phyloP scores from a whole-genome alignment of 2,329 filamentous ascomycete species.

The Fusarium haematococcum region DNA sequence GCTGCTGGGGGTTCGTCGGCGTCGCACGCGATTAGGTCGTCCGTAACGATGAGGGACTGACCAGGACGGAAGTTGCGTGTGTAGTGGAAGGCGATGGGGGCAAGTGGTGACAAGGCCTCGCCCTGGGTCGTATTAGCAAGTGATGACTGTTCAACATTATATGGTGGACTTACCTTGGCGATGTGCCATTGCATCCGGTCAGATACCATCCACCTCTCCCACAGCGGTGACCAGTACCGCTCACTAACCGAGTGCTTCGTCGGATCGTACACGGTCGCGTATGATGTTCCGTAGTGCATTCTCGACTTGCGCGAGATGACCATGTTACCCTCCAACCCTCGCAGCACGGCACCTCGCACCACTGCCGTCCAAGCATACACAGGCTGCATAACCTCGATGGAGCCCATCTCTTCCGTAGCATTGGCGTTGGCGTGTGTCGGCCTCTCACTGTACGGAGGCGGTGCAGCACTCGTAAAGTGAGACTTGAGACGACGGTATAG shows the following conservation, averaged over 20 bases:
- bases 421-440: slow-evolving; percentile 72
- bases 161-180: slow-evolving; percentile 68
- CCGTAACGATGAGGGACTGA: slow-evolving; percentile 81
- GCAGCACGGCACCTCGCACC: slow-evolving; percentile 79
- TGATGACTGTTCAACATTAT: background rate
- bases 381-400: slow-evolving; percentile 84
- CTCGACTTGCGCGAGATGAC: slow-evolving; percentile 79
- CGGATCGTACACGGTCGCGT: slow-evolving; percentile 84
- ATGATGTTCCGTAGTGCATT: slow-evolving; percentile 84
- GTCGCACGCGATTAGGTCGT: slow-evolving; percentile 83
- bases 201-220: slow-evolving; percentile 86
- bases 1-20: slow-evolving; percentile 73
- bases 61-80: slow-evolving; percentile 85
- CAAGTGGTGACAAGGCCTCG: slow-evolving; percentile 78
- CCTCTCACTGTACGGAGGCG: slow-evolving; percentile 74
- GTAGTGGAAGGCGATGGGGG: slow-evolving; percentile 85
- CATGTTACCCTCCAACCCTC: slow-evolving; percentile 82
- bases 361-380: slow-evolving; percentile 87
- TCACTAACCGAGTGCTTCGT: slow-evolving; percentile 78
- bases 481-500: slow-evolving; percentile 77
- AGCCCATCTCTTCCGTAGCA: slow-evolving; percentile 61
- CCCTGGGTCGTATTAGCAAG: slow-evolving; percentile 60
- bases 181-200: slow-evolving; percentile 91
- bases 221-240: slow-evolving; percentile 82
- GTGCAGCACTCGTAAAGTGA: slow-evolving; percentile 72